Evolutionary conservation across 352 stramenopile genomes (phyloP), one percentile per base, ranked within the genome.

Genomic region (Globisporangium spiculum): DNA sequence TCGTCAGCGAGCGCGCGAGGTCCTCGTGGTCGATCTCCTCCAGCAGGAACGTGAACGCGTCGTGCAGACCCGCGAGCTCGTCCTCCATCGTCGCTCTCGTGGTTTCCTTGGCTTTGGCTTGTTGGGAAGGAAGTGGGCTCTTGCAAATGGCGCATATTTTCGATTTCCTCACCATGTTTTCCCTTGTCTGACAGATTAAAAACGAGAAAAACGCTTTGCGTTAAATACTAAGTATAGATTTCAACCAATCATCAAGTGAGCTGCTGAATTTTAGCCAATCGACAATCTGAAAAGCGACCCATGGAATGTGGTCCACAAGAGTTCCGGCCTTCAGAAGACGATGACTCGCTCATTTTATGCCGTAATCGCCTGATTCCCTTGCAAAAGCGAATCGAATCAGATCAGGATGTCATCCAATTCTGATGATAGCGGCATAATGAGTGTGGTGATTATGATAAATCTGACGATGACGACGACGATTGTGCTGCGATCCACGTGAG

Each of bases 11-110:
- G n/a, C 10, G 34, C 38, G 52, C 63, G 53, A 68, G 63, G 63
- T 68, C 63, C 6, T 68, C 63, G 53, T 68, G 63, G 36, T 68
- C 53, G 63, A 68, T 52, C 24, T 68, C 63, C 18, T 68, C 63
- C 34, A 68, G 53, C 1, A 68, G 26, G 26, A 56, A 57, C 36
- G 63, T 41, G 52, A 68, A 68, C 6, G 52, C 63, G 52, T 67
- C 63, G 62, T 22, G 60, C 32, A 63, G 24, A n/a, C 57, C 30
- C 32, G 22, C 24, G n/a, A 26, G 8, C 18, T 62, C 56, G 30
- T 63, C 30, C 32, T 30, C 60, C 60, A 65, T 63, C 34, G n/a
- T 24, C 24, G n/a, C 48, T n/a, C 18, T 34, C 20, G 10, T 46
- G 18, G n/a, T 34, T 50, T 22, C 12, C 56, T 62, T 62, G 38